These are phyloP conservation scores for Colletotrichum sp. DNA, from an alignment of 2,329 filamentous ascomycete genomes.

Conservation along the genomic window DNA sequence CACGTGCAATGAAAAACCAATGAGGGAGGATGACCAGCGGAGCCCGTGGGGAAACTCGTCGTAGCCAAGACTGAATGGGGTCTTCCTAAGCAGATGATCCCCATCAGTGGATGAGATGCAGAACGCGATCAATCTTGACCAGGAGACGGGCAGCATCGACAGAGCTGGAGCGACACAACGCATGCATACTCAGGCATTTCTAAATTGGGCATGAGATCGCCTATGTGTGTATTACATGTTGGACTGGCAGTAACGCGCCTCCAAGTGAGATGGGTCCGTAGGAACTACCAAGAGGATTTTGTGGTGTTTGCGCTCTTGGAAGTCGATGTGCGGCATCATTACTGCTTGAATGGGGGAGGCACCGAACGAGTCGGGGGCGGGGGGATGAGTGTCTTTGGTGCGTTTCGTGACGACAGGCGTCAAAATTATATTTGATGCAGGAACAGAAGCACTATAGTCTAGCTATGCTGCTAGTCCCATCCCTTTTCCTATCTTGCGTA, in stretches of 20 bases:
- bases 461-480: constrained; percentile 63
- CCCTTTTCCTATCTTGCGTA: constrained; percentile 76
- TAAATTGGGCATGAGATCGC: neutral
- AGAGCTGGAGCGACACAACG: neutral
- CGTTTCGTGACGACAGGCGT: neutral
- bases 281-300: neutral
- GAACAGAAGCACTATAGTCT: neutral
- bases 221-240: neutral
- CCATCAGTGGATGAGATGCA: neutral
- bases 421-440: neutral
- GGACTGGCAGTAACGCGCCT: neutral
- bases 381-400: neutral
- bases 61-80: neutral
- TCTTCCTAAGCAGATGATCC: neutral
- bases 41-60: neutral
- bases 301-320: neutral
- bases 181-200: neutral
- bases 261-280: neutral
- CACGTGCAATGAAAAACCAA: neutral
- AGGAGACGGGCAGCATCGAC: neutral
- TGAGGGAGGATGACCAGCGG: neutral
- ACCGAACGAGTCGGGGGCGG: neutral
- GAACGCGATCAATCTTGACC: neutral
- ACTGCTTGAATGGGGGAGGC: neutral
- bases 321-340: neutral